phyloP scores from a whole-genome alignment of 2,329 filamentous ascomycete genomes.

The Hymenoscyphus fraxineus region DNA sequence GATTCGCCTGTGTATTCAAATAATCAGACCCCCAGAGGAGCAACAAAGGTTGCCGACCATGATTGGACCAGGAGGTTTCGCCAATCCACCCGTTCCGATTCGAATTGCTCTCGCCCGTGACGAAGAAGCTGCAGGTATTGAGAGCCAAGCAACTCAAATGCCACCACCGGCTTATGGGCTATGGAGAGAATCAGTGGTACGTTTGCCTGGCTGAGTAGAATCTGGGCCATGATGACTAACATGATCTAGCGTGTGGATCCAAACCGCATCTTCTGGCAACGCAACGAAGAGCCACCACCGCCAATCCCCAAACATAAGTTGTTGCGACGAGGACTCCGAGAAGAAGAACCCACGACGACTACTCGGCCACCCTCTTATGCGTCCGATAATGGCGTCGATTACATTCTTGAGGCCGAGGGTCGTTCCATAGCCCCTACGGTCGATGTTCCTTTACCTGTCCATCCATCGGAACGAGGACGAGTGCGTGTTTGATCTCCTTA shows the following conservation, averaged over 20 bases:
- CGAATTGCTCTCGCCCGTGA: constrained; percentile 71
- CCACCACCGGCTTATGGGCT: constrained; percentile 82
- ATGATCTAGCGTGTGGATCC: constrained; percentile 66
- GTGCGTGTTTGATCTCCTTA: constrained; percentile 8
- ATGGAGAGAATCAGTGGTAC: constrained; percentile 78
- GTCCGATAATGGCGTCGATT: constrained; percentile 70
- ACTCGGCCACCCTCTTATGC: constrained; percentile 69
- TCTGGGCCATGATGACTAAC: constrained; percentile 15
- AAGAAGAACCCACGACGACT: constrained; percentile 23
- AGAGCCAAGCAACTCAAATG: constrained; percentile 52
- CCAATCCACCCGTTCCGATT: constrained; percentile 69
- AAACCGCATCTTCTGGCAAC: constrained; percentile 76
- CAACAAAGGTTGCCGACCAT: constrained; percentile 43
- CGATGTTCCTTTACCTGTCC: constrained; percentile 43
- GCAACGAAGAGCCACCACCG: constrained; percentile 44
- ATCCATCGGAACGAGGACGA: constrained; percentile 44
- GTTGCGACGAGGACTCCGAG: constrained; percentile 13
- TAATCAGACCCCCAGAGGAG: constrained; percentile 41
- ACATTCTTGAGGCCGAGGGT: constrained; percentile 65
- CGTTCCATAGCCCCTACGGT: constrained; percentile 51
- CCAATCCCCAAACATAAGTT: constrained; percentile 13
- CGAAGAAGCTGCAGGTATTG: constrained; percentile 61
- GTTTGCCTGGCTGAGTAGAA: constrained; percentile 36
- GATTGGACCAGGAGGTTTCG: constrained; percentile 59
- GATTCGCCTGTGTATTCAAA: constrained; percentile 66